Base-by-base conservation (phyloP, 176 grass and related monocot genomes). In the Musa beccarii region DNA sequence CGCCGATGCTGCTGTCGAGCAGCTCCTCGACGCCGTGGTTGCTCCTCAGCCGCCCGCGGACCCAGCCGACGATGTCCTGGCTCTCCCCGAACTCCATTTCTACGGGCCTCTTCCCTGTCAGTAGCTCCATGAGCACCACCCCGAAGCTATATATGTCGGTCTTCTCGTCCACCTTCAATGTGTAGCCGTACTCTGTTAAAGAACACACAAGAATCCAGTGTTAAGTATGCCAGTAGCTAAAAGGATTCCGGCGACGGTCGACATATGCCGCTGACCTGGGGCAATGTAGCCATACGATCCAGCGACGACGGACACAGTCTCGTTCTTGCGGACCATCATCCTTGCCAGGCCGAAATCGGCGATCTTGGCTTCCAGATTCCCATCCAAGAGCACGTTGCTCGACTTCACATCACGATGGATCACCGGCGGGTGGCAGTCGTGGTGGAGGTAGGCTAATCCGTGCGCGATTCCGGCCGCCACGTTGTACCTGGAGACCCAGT, bases 111-210 rank as follows among this genome's bases (percentile, higher is more conserved):
- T 87, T 84, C 59, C 95, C 95, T 0, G 90, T 98, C 12, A 98
- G 88, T 34, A 98, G 76, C 83, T 98, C 95, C 95, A 99, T 94
- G 28, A 99, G 84, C 0, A 99, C 88, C 21, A 99, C 90, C 0
- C 95, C 95, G 43, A 86, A 98, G 90, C 90, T 98, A 83, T 98
- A 98, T 70, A 94, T 91, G 90, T 98, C 95, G 49, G 84, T 94
- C 79, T 98, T 98, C 79, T 94, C 88, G 24, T 98, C 90, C 49
- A 98, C 95, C 79, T 94, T 98, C 72, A 94, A 49, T 8, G 95
- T 94, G 84, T 93, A 98, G 51, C 88, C 90, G 71, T 91, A 98
- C 76, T 98, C 95, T 94, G 87, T 52, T 71, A 8, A 51, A 61
- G 5, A 54, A 56, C 0, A 49, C 1, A 50, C 50, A 82, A 29